phyloP scores from a whole-genome alignment of 2,329 filamentous ascomycete genomes.

The Talaromyces funiculosus region DNA sequence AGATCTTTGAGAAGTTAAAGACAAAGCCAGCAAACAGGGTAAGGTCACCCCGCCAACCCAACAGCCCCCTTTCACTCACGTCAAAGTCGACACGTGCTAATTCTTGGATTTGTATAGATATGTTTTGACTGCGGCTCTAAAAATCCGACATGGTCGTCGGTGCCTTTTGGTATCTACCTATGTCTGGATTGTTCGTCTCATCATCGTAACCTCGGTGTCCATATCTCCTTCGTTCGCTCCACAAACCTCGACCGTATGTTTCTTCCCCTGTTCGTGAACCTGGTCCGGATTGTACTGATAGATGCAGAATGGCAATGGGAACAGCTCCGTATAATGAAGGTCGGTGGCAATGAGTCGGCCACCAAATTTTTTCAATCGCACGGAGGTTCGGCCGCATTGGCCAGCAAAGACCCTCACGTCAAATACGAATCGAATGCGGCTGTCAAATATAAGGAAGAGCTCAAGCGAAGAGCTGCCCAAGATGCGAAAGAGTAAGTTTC shows the following conservation, averaged over 20 bases:
- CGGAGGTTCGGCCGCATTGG: slow-evolving; percentile 85
- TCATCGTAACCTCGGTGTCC: slow-evolving; percentile 94
- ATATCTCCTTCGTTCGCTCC: slow-evolving; percentile 97
- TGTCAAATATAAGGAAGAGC: slow-evolving; percentile 94
- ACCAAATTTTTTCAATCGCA: slow-evolving; percentile 98
- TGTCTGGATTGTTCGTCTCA: slow-evolving; percentile 97
- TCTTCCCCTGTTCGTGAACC: slow-evolving; percentile 9
- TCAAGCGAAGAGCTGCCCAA: slow-evolving; percentile 74
- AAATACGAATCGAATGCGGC: slow-evolving; percentile 95
- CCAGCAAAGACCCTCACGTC: slow-evolving; percentile 92
- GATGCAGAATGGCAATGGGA: slow-evolving; percentile 92
- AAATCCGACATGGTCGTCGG: slow-evolving; percentile 97
- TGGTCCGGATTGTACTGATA: slow-evolving; percentile 19
- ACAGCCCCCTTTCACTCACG: not conserved
- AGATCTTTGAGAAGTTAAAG: slow-evolving; percentile 97
- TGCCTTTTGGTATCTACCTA: slow-evolving; percentile 94
- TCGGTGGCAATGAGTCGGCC: slow-evolving; percentile 94
- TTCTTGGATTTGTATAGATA: slow-evolving; percentile 51
- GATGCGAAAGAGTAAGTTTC: slow-evolving; percentile 74
- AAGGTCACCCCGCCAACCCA: slow-evolving; percentile 27
- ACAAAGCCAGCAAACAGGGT: slow-evolving; percentile 93
- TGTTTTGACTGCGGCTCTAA: slow-evolving; percentile 98
- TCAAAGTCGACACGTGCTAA: not conserved
- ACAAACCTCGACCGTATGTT: slow-evolving; percentile 94
- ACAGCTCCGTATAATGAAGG: slow-evolving; percentile 94